Evolutionary conservation across 129 eudicot species (phyloP), one percentile per base, ranked within the genome.

Genomic region (Pseudognaphalium luteoalbum): DNA sequence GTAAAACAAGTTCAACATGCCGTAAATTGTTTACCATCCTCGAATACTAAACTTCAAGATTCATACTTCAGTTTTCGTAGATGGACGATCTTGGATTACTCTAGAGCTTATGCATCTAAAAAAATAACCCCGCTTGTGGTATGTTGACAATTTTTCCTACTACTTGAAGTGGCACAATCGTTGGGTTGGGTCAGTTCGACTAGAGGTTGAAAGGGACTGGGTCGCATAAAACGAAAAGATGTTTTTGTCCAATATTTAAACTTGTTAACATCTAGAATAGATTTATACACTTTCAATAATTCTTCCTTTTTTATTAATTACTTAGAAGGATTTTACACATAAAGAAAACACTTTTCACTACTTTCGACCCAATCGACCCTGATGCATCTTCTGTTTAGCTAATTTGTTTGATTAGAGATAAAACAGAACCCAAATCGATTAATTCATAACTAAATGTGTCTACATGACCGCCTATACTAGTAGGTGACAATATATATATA

Each of bases 61-160:
- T 70, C 87, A 67, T 70, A 79, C 42, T 77, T 65, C 30, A 65
- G 79, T 81, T 94, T 91, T 77, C 80, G 70, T 2, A 85, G 91
- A 68, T 89, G 97, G 99, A 91, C 91, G 28, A 87, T 91, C 58
- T 2, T 83, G 86, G 99, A 95, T 69, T 95, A 91, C 75, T 86
- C 97, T 60, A 87, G 79, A 75, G 99, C 99, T 73, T 95, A 89
- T 76, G 28, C 68, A 35, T 89, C 94, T 17, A 80, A 84, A 81
- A 56, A 83, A 64, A 50, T 86, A 34, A 89, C 99, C 89, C 99
- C 99, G 9, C 85, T 69, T 68, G 56, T 80, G 90, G 99, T 94
- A 75, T 44, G 78, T 44, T 60, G 8, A 19, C 25, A 56, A 41
- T 76, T 73, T 44, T 22, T 9, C 4, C n/a, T 60, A 60, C 17